These are phyloP conservation scores for Pythium dissimile DNA, from an alignment of 352 stramenopile genomes.

Conservation along the genomic window DNA sequence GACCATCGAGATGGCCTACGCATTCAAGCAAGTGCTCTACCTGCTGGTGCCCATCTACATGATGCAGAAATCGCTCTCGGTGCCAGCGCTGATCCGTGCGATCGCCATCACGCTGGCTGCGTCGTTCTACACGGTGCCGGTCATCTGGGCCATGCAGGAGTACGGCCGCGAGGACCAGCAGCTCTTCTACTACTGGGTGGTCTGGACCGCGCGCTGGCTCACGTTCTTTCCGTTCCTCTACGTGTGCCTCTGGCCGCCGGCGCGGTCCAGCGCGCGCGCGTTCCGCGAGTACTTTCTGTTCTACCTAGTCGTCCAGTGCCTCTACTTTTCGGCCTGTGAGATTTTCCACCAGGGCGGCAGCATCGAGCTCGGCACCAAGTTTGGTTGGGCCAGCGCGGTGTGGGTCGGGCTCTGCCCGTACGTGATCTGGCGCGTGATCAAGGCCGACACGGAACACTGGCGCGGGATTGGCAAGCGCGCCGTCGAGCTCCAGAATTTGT, in stretches of 20 bases:
- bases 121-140: conserved; percentile 31
- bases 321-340: conserved; percentile 13
- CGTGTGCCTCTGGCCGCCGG: conserved; percentile 8
- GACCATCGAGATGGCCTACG: conserved; percentile 39
- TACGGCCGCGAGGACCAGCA: conserved; percentile 7
- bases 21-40: conserved; percentile 46
- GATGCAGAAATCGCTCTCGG: conserved; percentile 49
- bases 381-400: conserved; percentile 22
- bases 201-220: conserved; percentile 2
- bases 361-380: conserved; percentile 6
- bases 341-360: conserved; percentile 16
- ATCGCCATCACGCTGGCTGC: conserved; percentile 34
- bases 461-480: conserved; percentile 22
- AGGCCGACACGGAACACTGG: conserved; percentile 29
- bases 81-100: conserved; percentile 34
- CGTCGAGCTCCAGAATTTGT: conserved; percentile 21
- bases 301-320: conserved; percentile 10
- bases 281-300: conserved; percentile 18
- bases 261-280: not conserved
- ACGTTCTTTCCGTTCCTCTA: conserved; percentile 20
- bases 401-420: conserved; percentile 29
- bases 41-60: conserved; percentile 47
- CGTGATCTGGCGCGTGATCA: conserved; percentile 24
- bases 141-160: conserved; percentile 18
- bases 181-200: conserved; percentile 7